Conservation (phyloP, 768 basidiomycete species). For the Exsudoporus frostii region DNA sequence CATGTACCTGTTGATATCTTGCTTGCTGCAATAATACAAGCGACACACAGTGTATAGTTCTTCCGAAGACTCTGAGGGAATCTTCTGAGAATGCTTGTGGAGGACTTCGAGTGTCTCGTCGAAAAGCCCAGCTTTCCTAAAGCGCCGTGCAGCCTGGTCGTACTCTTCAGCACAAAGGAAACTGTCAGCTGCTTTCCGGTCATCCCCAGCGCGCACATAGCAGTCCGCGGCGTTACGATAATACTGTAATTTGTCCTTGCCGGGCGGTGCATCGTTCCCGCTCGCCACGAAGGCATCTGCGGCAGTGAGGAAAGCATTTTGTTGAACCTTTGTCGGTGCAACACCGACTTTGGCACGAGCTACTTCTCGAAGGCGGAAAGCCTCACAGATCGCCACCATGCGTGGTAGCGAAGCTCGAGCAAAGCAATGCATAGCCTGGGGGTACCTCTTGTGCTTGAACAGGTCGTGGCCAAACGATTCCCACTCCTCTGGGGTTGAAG, state of each 20-base stretch:
- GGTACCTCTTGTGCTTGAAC: slow-evolving; percentile 40
- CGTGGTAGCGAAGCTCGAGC: slow-evolving; percentile 42
- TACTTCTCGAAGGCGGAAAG: slow-evolving; percentile 52
- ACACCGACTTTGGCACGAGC: slow-evolving; percentile 38
- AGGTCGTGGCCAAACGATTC: slow-evolving; percentile 36
- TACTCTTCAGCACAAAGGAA: slow-evolving; percentile 44
- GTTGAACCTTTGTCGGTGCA: slow-evolving; percentile 19
- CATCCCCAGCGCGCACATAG: slow-evolving; percentile 39
- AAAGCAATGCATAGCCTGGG: slow-evolving; percentile 54
- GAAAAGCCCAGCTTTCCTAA: slow-evolving; percentile 47
- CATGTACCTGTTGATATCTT: slow-evolving; percentile 18
- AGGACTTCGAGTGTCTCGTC: slow-evolving; percentile 53
- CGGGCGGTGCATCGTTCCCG: slow-evolving; percentile 28
- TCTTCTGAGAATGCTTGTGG: slow-evolving; percentile 27
- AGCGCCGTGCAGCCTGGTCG: slow-evolving; percentile 43
- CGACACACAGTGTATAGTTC: slow-evolving; percentile 45
- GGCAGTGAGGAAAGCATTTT: slow-evolving; percentile 42
- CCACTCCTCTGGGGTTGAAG: slow-evolving; percentile 51
- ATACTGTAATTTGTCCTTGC: slow-evolving; percentile 35
- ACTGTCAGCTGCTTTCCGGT: slow-evolving; percentile 41
- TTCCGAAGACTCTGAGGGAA: slow-evolving; percentile 31
- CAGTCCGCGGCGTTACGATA: slow-evolving; percentile 46
- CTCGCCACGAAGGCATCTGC: slow-evolving; percentile 49
- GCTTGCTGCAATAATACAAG: slow-evolving; percentile 41
- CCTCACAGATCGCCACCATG: slow-evolving; percentile 46